Percentiles rank a stretch among this genome's conserved stretches.
Evolutionary conservation across 306 rosid species (phyloP).

Genomic region (Myrica gale): DNA sequence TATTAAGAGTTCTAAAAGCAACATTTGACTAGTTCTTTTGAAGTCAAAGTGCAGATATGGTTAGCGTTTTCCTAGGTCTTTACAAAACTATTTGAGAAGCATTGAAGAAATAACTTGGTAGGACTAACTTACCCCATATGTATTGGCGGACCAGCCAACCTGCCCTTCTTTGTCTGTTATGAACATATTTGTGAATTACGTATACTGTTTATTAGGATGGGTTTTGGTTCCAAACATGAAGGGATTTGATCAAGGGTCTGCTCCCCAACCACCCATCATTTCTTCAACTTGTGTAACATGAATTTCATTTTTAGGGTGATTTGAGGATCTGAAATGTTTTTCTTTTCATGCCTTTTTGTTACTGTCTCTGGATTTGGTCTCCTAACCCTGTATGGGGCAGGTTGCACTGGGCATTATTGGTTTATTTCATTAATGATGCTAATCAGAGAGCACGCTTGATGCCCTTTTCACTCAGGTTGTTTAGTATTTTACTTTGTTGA

Average conservation of each 20-base stretch:
- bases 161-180: neutral
- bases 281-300: neutral
- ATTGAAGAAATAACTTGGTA: neutral
- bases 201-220: neutral
- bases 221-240: neutral
- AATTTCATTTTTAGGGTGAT: neutral
- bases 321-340: neutral
- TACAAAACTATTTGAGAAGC: neutral
- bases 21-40: too few species aligned
- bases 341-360: neutral
- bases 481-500: neutral
- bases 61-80: too few species aligned
- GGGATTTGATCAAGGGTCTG: neutral
- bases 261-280: neutral
- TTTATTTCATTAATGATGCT: neutral
- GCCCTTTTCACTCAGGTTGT: neutral
- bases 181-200: neutral
- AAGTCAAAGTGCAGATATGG: too few species aligned
- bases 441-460: neutral
- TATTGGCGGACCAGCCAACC: neutral
- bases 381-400: conserved; percentile 1
- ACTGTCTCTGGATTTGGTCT: neutral
- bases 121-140: neutral
- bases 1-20: too few species aligned
- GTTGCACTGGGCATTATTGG: neutral